Evolutionary conservation across 148 eudicot species (phyloP).

Genomic region (Dianthus caryophyllus): DNA sequence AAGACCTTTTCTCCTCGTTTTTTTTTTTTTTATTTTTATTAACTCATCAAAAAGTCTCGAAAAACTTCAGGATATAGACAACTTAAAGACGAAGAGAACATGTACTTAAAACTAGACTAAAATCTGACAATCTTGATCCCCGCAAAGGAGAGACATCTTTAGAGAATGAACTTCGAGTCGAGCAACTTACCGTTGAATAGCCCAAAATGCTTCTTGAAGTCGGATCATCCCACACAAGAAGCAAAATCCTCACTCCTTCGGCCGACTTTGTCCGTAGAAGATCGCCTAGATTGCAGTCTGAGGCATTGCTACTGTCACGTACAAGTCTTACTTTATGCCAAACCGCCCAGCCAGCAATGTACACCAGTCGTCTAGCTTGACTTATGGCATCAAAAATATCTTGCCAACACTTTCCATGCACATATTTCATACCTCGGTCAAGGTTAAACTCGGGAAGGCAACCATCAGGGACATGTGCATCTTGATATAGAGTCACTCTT

Average conservation of each 20-base stretch:
- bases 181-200: slow-evolving; percentile 64
- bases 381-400: slow-evolving; percentile 77
- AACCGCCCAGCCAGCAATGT: slow-evolving; percentile 94
- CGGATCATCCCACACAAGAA: slow-evolving; percentile 98
- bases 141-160: not conserved
- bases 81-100: too few relatives aligned
- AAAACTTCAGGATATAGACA: too few relatives aligned
- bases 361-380: slow-evolving; percentile 62
- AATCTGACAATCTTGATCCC: not conserved
- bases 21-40: too few relatives aligned
- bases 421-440: slow-evolving; percentile 51
- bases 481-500: slow-evolving; percentile 79
- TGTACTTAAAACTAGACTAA: not conserved
- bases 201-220: slow-evolving; percentile 94
- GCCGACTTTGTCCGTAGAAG: slow-evolving; percentile 83
- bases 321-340: slow-evolving; percentile 82
- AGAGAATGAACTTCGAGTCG: not conserved
- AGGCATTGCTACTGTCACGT: slow-evolving; percentile 42
- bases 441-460: slow-evolving; percentile 54
- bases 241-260: slow-evolving; percentile 93
- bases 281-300: slow-evolving; percentile 61
- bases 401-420: slow-evolving; percentile 84
- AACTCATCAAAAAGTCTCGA: too few relatives aligned
- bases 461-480: slow-evolving; percentile 90
- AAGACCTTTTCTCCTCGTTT: too few relatives aligned